These are phyloP conservation scores for Pontederia paniculata DNA, from an alignment of 176 grass and related monocot genomes.

Conservation along the genomic window DNA sequence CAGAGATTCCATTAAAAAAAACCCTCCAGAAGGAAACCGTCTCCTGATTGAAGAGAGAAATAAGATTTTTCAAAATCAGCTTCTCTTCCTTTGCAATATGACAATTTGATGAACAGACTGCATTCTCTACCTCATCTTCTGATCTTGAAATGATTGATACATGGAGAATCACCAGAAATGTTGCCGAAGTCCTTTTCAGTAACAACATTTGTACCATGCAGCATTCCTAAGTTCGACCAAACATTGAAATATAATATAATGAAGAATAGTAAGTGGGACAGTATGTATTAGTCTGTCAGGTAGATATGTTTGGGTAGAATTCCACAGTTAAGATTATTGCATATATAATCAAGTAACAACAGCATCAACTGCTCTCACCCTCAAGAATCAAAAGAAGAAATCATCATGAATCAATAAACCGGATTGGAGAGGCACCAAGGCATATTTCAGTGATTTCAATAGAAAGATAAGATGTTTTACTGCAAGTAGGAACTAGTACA, in stretches of 20 bases:
- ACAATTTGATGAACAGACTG: constrained; percentile 20
- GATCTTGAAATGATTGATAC: constrained; percentile 94
- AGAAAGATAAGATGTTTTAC: too few species aligned
- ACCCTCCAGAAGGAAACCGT: constrained; percentile 56
- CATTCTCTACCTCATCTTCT: constrained; percentile 65
- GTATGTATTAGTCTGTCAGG: too few species aligned
- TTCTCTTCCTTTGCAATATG: constrained; percentile 52
- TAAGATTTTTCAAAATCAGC: constrained; percentile 60
- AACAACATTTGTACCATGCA: constrained; percentile 79
- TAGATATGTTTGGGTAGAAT: too few species aligned
- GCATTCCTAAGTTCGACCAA: constrained; percentile 74
- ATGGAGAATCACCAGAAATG: constrained; percentile 43
- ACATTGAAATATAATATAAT: constrained; percentile 7
- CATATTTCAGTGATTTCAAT: too few species aligned
- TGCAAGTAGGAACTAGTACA: too few species aligned
- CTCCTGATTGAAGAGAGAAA: constrained; percentile 38
- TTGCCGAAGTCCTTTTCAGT: constrained; percentile 83
- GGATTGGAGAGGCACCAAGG: too few species aligned
- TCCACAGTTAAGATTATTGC: too few species aligned
- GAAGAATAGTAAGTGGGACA: too few species aligned
- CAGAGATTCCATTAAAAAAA: constrained; percentile 67
- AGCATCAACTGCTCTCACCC: too few species aligned
- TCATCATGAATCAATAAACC: too few species aligned
- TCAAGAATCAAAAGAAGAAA: too few species aligned
- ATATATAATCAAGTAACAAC: too few species aligned